Percentiles rank a stretch among this genome's conserved stretches.
These are phyloP conservation scores for Apiospora marii DNA, from an alignment of 2,329 filamentous ascomycete species.

Conservation along the genomic window DNA sequence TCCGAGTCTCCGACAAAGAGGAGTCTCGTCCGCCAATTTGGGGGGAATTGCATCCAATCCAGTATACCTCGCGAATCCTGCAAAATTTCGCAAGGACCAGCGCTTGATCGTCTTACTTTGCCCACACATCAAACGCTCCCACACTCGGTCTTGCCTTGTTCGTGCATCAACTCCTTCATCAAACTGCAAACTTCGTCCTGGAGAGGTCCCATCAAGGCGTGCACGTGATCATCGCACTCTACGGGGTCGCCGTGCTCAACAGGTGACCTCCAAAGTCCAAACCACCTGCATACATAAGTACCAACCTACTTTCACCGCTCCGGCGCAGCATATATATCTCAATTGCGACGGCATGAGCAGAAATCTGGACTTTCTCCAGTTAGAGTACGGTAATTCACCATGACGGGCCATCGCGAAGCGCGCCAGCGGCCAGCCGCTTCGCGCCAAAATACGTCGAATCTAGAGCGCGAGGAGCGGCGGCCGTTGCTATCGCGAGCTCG, in stretches of 20 bases:
- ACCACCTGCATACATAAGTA: not conserved
- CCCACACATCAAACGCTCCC: not conserved
- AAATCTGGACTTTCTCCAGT: not conserved
- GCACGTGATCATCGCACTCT: slow-evolving; percentile 10
- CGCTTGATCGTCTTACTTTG: slow-evolving; percentile 3
- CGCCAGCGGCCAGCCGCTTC: not conserved
- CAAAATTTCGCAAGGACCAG: slow-evolving; percentile 1
- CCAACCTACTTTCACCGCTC: not conserved
- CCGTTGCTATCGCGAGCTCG: slow-evolving; percentile 48
- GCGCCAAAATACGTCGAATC: slow-evolving; percentile 33
- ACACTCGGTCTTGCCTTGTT: slow-evolving; percentile 5
- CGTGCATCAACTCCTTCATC: slow-evolving; percentile 7
- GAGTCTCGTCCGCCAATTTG: not conserved
- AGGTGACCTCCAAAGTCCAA: not conserved
- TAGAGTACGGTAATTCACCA: not conserved
- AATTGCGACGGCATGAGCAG: not conserved
- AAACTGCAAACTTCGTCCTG: slow-evolving; percentile 7
- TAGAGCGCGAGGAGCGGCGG: slow-evolving; percentile 38
- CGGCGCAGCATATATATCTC: not conserved
- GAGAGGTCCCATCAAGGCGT: not conserved
- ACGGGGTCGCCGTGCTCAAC: not conserved
- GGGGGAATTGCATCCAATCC: not conserved
- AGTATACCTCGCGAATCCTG: slow-evolving; percentile 6
- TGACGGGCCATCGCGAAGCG: slow-evolving; percentile 26
- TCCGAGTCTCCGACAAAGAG: not conserved